Percentiles rank a stretch among this genome's conserved stretches.
Conservation (phyloP, 1,284 basidiomycete species). For the Schizophyllum commune region DNA sequence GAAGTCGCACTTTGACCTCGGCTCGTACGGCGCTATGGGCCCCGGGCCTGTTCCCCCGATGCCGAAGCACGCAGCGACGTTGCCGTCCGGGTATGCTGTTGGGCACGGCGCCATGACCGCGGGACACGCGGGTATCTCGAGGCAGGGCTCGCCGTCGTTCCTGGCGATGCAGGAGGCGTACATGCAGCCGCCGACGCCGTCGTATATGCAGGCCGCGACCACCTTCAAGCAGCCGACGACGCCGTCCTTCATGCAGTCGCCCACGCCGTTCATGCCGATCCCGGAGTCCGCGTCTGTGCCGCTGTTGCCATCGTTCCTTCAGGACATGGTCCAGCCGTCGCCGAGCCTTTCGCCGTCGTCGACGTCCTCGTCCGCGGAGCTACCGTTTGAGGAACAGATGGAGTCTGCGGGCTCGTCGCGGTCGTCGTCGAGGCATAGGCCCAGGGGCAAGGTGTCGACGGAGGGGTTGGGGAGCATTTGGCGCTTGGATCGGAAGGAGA, state of each 20-base stretch:
- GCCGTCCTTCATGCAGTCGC: neutral
- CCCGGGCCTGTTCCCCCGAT: neutral
- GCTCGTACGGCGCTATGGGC: conserved; percentile 7
- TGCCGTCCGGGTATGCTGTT: neutral
- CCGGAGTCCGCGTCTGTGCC: conserved; percentile 34
- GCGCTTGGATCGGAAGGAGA: conserved; percentile 58
- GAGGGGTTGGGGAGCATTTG: conserved; percentile 46
- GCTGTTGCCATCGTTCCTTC: conserved; percentile 64
- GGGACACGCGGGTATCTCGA: too few relatives aligned
- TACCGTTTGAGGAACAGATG: conserved; percentile 49
- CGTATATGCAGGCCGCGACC: neutral
- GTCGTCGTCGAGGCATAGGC: conserved; percentile 10
- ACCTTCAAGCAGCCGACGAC: neutral
- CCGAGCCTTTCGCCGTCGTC: conserved; percentile 56
- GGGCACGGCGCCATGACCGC: neutral
- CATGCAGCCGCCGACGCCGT: too few relatives aligned
- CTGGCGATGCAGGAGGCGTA: too few relatives aligned
- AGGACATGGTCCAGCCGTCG: conserved; percentile 55
- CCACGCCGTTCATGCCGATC: neutral
- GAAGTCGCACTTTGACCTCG: conserved; percentile 40
- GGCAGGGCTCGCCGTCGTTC: too few relatives aligned
- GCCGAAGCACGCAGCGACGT: neutral
- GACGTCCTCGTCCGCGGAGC: conserved; percentile 48
- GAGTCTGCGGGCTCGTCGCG: conserved; percentile 13
- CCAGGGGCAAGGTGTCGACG: conserved; percentile 13